Percentiles rank a stretch among this genome's conserved stretches.
Conservation (phyloP, 495 filamentous ascomycete genomes). For the Talaromyces adpressus region DNA sequence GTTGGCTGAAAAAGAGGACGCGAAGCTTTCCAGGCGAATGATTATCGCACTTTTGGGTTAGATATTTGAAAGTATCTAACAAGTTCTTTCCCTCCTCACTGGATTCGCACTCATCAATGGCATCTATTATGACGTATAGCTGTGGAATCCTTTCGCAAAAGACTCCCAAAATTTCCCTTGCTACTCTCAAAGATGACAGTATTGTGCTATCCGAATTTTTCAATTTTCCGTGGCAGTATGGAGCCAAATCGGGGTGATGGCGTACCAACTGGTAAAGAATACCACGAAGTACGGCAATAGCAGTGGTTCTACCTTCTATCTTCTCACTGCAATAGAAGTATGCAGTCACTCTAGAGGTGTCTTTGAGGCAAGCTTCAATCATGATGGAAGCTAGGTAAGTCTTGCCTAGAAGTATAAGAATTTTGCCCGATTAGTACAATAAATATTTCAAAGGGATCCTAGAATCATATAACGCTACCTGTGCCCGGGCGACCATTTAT, state of each 20-base stretch:
- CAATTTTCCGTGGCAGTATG: constrained; percentile 23
- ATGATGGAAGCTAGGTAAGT: constrained; percentile 31
- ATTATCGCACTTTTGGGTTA: constrained; percentile 16
- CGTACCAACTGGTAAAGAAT: constrained; percentile 30
- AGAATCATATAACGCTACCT: constrained; percentile 17
- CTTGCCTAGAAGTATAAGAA: constrained; percentile 27
- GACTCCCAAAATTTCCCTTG: constrained; percentile 22
- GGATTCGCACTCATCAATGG: constrained; percentile 34
- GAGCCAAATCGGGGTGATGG: constrained; percentile 21
- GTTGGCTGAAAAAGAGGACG: constrained; percentile 32
- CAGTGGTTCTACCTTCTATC: constrained; percentile 22
- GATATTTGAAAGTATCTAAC: constrained; percentile 10
- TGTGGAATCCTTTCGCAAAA: constrained; percentile 17
- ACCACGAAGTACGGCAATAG: constrained; percentile 21
- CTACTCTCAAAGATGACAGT: constrained; percentile 16
- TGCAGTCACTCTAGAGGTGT: constrained; percentile 14
- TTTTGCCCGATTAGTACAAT: not conserved
- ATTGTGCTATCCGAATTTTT: constrained; percentile 17
- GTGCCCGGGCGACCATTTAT: constrained; percentile 37
- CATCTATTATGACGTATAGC: constrained; percentile 36
- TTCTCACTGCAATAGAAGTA: constrained; percentile 39
- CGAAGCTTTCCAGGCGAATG: constrained; percentile 23
- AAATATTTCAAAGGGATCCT: not conserved
- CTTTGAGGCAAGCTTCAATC: constrained; percentile 20
- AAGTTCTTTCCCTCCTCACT: constrained; percentile 1